Evolutionary conservation across 2,329 filamentous ascomycete genomes (phyloP), one percentile per base, ranked within the genome.

Genomic region (Dactylellina drechsleri): DNA sequence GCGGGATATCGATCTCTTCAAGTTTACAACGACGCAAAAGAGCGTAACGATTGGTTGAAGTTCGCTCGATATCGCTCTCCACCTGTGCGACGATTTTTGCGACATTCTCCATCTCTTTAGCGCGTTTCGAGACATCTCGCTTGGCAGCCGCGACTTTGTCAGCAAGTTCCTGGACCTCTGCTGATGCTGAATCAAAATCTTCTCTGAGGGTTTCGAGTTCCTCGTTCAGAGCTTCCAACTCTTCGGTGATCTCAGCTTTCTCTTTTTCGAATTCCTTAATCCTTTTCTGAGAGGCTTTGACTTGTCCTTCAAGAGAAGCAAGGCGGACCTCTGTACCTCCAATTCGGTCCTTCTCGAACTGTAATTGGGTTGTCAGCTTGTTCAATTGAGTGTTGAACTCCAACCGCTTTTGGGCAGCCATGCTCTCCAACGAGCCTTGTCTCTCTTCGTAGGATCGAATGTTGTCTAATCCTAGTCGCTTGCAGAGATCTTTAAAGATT

Each of bases 371-470:
- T 77, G 87, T 88, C 54, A 90, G 84, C 61, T 84, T 85, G 74
- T 85, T 88, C 78, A 86, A 87, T 81, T 99, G 95, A 2, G 91
- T 89, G 66, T 90, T 91, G 79, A 97, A 98, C 78, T 93, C 90
- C 62, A 91, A 89, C 77, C 92, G 92, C 84, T 93, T 93, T 82
- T 95, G 90, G 0, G 90, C 90, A 52, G 92, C 91, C 81, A 98
- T 92, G 81, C 97, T 92, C 82, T 98, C 93, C 57, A 96, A 84
- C 49, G 91, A 93, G 57, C 95, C 94, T 82, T 98, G 95, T 78
- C 96, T 93, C 26, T 91, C 91, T 81, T 98, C 93, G 80, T 98
- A 99, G 70, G 92, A 91, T 71, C 94, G 91, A 77, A 99, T 96
- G 79, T 96, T 90, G 70, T 88, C 86, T 81, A 97, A 98, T 0